phyloP scores from a whole-genome alignment of 805 yeast species.

The Aciculoconidium aculeatum region DNA sequence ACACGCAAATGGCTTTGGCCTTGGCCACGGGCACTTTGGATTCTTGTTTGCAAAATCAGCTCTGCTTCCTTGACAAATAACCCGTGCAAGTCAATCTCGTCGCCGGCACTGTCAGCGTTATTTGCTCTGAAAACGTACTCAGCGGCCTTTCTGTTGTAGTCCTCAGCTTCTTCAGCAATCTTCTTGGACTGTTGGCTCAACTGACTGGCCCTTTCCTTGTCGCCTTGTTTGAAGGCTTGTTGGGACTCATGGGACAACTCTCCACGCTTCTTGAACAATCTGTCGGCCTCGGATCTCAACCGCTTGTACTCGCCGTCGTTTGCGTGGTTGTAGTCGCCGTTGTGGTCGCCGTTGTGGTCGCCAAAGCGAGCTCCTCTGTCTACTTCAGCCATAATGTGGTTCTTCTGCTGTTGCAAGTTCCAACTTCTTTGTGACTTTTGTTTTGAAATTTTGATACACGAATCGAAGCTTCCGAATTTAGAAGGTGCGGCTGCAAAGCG shows the following conservation, averaged over 20 bases:
- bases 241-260: slow-evolving; percentile 64
- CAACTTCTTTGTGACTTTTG: too few relatives aligned
- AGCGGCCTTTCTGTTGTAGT: slow-evolving; percentile 75
- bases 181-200: slow-evolving; percentile 65
- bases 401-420: too few relatives aligned
- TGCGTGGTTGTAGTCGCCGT: slow-evolving; percentile 67
- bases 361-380: slow-evolving; percentile 24
- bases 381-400: slow-evolving; percentile 8
- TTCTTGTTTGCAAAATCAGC: slow-evolving; percentile 65
- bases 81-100: slow-evolving; percentile 94
- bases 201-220: slow-evolving; percentile 65
- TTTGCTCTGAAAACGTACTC: slow-evolving; percentile 83
- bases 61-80: slow-evolving; percentile 84
- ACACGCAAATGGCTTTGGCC: slow-evolving; percentile 64
- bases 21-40: slow-evolving; percentile 55
- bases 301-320: slow-evolving; percentile 58
- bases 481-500: too few relatives aligned
- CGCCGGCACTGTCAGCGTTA: slow-evolving; percentile 75
- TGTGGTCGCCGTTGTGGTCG: slow-evolving; percentile 20
- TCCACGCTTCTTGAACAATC: slow-evolving; percentile 52
- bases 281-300: slow-evolving; percentile 63
- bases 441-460: too few relatives aligned
- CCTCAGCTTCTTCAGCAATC: slow-evolving; percentile 56
- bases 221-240: slow-evolving; percentile 68
- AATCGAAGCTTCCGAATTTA: too few relatives aligned